Evolutionary conservation across 2,329 filamentous ascomycete genomes (phyloP).

Genomic region (Neurospora sp.): DNA sequence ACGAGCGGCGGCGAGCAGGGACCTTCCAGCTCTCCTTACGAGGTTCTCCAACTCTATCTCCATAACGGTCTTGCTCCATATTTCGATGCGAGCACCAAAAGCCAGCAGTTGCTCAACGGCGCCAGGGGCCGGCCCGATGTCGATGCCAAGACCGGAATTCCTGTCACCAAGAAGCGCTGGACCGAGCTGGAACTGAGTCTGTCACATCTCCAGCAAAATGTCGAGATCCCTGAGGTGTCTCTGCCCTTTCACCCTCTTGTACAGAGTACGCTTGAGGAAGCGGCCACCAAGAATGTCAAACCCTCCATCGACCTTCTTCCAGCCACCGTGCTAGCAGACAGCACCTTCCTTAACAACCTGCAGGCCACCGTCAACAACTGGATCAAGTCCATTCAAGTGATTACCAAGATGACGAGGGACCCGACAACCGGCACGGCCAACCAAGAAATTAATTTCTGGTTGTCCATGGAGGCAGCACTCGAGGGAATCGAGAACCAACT

Average conservation of each 20-base stretch:
- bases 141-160: conserved; percentile 88
- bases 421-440: conserved; percentile 67
- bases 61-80: conserved; percentile 89
- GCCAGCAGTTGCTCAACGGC: conserved; percentile 56
- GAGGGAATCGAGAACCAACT: conserved; percentile 88
- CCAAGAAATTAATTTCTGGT: conserved; percentile 98
- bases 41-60: conserved; percentile 83
- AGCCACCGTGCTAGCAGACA: conserved; percentile 68
- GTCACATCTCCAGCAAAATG: conserved; percentile 89
- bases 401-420: conserved; percentile 89
- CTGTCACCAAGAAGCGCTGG: conserved; percentile 94
- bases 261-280: conserved; percentile 73
- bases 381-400: conserved; percentile 97
- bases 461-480: conserved; percentile 90
- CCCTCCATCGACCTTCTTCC: conserved; percentile 74
- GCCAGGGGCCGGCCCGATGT: conserved; percentile 68
- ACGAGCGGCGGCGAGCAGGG: conserved; percentile 60
- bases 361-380: conserved; percentile 92
- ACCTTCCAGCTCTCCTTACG: conserved; percentile 70
- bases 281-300: conserved; percentile 53
- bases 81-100: conserved; percentile 92
- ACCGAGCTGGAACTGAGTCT: conserved; percentile 88
- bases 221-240: conserved; percentile 89
- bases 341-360: conserved; percentile 83
- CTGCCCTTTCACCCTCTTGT: conserved; percentile 83